Evolutionary conservation across 2,329 filamentous ascomycete species (phyloP).

Genomic region (Talaromyces albobiverticillius): DNA sequence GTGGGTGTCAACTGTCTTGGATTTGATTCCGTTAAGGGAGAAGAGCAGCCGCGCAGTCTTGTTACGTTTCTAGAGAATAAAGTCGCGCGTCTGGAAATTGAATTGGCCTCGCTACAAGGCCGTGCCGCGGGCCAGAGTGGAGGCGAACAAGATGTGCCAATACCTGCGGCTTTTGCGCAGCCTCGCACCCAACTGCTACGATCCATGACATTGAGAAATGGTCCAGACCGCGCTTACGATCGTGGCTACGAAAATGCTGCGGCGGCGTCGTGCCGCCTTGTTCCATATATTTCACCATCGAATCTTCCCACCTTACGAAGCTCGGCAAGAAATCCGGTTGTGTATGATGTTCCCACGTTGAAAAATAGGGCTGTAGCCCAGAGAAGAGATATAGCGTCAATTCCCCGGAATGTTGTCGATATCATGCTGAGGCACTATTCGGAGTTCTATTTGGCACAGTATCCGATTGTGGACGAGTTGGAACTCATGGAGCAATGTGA

Average conservation of each 20-base stretch:
- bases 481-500: neutral
- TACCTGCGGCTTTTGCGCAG: neutral
- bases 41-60: neutral
- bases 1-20: neutral
- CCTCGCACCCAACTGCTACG: neutral
- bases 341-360: neutral
- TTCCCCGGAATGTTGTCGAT: conserved; percentile 1
- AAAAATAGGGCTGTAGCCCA: neutral
- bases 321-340: neutral
- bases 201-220: neutral
- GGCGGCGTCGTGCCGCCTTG: neutral
- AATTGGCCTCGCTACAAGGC: neutral
- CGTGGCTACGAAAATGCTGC: neutral
- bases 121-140: neutral
- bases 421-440: neutral
- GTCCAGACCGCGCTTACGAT: neutral
- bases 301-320: neutral
- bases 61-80: neutral
- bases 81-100: neutral
- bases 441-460: neutral
- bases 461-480: neutral
- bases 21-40: neutral
- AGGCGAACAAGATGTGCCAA: neutral
- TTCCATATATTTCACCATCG: neutral
- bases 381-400: neutral